phyloP scores from a whole-genome alignment of 2,329 filamentous ascomycete species.

The Capronia coronata region DNA sequence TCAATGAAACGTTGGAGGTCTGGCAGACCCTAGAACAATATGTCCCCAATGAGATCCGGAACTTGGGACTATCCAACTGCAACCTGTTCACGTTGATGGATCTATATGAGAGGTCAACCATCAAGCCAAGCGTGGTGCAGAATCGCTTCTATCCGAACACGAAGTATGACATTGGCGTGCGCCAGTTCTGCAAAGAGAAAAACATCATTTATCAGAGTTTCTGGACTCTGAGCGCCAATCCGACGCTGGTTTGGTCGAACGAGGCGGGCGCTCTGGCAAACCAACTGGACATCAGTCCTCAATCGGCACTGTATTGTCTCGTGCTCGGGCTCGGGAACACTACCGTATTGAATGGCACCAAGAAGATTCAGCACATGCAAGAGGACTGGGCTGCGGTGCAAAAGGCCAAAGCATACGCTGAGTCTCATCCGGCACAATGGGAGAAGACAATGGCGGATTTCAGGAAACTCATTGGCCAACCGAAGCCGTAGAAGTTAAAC shows the following conservation, averaged over 20 bases:
- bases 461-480: conserved; percentile 37
- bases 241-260: conserved; percentile 42
- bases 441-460: conserved; percentile 44
- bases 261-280: conserved; percentile 48
- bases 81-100: conserved; percentile 48
- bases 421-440: conserved; percentile 47
- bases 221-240: conserved; percentile 57
- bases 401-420: conserved; percentile 40
- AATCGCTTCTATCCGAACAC: conserved; percentile 64
- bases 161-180: conserved; percentile 54
- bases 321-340: conserved; percentile 48
- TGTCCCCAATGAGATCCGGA: conserved; percentile 57
- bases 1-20: conserved; percentile 52
- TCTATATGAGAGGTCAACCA: conserved; percentile 33
- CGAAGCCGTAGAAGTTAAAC: neutral
- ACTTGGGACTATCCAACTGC: conserved; percentile 72
- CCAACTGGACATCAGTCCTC: conserved; percentile 37
- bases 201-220: conserved; percentile 54
- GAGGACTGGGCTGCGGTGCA: conserved; percentile 46
- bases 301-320: conserved; percentile 51
- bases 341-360: conserved; percentile 53
- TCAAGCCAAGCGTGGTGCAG: conserved; percentile 62
- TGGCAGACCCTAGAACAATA: conserved; percentile 63
- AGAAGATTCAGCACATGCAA: conserved; percentile 46
- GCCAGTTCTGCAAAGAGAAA: conserved; percentile 50